Conservation (phyloP, 1,284 basidiomycete species). For the Puccinia polysora region DNA sequence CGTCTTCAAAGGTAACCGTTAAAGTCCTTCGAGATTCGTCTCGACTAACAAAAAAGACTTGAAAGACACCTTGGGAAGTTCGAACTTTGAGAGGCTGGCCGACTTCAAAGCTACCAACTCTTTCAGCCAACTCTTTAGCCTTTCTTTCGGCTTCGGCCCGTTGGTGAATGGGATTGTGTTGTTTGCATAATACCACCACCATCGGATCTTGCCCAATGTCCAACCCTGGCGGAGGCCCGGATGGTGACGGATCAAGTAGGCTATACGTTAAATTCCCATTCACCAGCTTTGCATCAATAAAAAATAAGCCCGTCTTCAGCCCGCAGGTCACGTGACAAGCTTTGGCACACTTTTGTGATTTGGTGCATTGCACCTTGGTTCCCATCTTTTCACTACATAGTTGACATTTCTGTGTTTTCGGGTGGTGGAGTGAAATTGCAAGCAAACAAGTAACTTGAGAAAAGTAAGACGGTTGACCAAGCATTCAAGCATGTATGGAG, state of each 20-base stretch:
- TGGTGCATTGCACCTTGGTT: slow-evolving; percentile 50
- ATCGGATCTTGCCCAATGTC: slow-evolving; percentile 1
- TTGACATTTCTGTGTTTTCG: neutral
- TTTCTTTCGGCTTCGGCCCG: slow-evolving; percentile 23
- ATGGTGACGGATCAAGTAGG: slow-evolving; percentile 22
- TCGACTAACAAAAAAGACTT: slow-evolving; percentile 31
- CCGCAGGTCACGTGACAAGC: slow-evolving; percentile 94
- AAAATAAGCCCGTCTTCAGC: slow-evolving; percentile 7
- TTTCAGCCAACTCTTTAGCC: slow-evolving; percentile 21
- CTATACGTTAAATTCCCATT: slow-evolving; percentile 18
- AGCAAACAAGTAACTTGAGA: slow-evolving; percentile 83
- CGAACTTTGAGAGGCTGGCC: slow-evolving; percentile 26
- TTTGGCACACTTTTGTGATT: slow-evolving; percentile 60
- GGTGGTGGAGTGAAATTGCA: slow-evolving; percentile 61
- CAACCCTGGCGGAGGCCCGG: slow-evolving; percentile 5
- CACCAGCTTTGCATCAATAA: slow-evolving; percentile 28
- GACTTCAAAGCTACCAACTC: neutral
- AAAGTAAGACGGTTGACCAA: too few relatives aligned
- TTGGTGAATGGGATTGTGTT: slow-evolving; percentile 33
- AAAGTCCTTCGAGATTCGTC: slow-evolving; percentile 8
- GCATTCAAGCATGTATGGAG: slow-evolving; percentile 6
- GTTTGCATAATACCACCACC: slow-evolving; percentile 33
- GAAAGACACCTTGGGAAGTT: slow-evolving; percentile 19
- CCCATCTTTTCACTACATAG: slow-evolving; percentile 4
- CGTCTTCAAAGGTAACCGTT: slow-evolving; percentile 31